Conservation (phyloP, 441 rosid genomes). For the Pelargonium fulgidum region DNA sequence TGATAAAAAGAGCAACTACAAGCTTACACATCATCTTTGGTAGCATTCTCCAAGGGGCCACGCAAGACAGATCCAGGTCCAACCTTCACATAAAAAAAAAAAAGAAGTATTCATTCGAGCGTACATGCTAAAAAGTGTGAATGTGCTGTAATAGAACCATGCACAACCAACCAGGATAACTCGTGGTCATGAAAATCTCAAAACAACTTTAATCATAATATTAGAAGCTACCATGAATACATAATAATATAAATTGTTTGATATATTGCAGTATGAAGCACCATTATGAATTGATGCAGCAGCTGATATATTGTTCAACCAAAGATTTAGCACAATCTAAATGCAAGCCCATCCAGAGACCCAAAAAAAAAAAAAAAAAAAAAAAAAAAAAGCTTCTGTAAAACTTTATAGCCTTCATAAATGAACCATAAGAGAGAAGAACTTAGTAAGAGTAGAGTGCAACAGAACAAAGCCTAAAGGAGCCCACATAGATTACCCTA, state of each 20-base stretch:
- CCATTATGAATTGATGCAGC: background rate
- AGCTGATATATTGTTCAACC: conserved; percentile 9
- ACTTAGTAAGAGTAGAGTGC: too few relatives aligned
- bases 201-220: background rate
- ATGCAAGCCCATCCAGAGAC: background rate
- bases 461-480: too few relatives aligned
- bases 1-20: conserved; percentile 18
- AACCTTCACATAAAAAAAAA: conserved; percentile 56
- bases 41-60: conserved; percentile 83
- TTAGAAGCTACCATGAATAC: background rate
- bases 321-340: background rate
- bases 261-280: background rate
- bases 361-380: too few relatives aligned
- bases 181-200: background rate
- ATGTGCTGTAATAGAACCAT: background rate
- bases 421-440: background rate
- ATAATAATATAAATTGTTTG: background rate
- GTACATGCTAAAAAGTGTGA: conserved; percentile 1
- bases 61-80: conserved; percentile 87
- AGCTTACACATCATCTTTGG: conserved; percentile 81
- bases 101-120: conserved; percentile 8
- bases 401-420: background rate
- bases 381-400: background rate
- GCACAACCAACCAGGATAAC: background rate
- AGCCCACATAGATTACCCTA: too few relatives aligned